phyloP scores from a whole-genome alignment of 306 rosid species.

The Casuarina cunninghamiana region DNA sequence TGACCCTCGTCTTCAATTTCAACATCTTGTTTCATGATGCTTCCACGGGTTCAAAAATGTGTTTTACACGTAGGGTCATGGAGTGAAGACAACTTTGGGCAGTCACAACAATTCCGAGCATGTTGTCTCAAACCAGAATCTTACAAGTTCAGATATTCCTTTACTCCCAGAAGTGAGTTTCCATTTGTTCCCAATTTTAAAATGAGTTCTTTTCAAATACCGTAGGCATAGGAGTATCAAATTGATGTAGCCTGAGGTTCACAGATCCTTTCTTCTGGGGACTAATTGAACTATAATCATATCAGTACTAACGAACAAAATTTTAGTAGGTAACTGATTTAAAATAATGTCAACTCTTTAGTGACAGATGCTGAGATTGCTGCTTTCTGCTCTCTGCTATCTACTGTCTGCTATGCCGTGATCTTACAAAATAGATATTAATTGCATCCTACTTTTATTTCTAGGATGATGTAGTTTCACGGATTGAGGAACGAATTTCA shows the following conservation, averaged over 20 bases:
- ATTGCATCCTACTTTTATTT: conserved; percentile 23
- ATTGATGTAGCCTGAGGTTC: not conserved
- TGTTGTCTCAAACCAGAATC: conserved; percentile 18
- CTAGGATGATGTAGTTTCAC: conserved; percentile 67
- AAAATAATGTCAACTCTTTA: conserved; percentile 1
- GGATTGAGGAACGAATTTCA: conserved; percentile 76
- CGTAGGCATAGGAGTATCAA: not conserved
- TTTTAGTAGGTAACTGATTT: not conserved
- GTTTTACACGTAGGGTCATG: conserved; percentile 43
- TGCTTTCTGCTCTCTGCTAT: not conserved
- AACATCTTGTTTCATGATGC: conserved; percentile 11
- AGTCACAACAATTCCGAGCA: conserved; percentile 25
- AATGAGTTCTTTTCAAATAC: conserved; percentile 6
- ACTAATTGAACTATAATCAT: not conserved
- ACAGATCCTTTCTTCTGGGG: not conserved
- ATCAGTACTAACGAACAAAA: not conserved
- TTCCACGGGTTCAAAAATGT: conserved; percentile 13
- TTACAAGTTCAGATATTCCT: conserved; percentile 28
- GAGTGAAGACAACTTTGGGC: conserved; percentile 35
- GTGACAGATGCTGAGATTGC: conserved; percentile 11
- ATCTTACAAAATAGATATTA: conserved; percentile 1
- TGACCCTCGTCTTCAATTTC: conserved; percentile 19
- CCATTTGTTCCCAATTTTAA: conserved; percentile 15
- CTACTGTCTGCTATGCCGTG: not conserved
- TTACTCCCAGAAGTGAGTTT: conserved; percentile 48